A percentile compares a stretch with the other conserved stretches of the same genome.
Evolutionary conservation across 495 filamentous ascomycete genomes (phyloP).

Genomic region (Neurospora hispaniola): DNA sequence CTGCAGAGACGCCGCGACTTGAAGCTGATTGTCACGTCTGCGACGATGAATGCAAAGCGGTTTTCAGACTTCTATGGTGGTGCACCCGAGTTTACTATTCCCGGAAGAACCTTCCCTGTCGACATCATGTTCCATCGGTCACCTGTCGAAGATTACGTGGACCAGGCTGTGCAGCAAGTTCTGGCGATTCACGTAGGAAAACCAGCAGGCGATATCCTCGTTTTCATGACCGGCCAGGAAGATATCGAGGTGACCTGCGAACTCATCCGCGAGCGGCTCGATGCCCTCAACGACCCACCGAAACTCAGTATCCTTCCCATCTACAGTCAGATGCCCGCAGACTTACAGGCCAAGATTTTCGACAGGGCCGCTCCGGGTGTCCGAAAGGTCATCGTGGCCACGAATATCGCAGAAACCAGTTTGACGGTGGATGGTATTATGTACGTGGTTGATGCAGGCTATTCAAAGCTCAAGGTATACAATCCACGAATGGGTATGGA

Average conservation of each 20-base stretch:
- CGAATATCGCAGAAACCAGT: conserved; percentile 97
- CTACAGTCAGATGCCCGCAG: conserved; percentile 98
- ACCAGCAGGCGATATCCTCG: conserved; percentile 82
- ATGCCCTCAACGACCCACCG: conserved; percentile 85
- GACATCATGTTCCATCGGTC: conserved; percentile 93
- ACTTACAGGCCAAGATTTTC: conserved; percentile 96
- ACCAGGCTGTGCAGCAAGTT: conserved; percentile 91
- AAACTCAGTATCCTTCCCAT: conserved; percentile 94
- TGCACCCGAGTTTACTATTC: conserved; percentile 96
- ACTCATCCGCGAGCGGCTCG: conserved; percentile 78
- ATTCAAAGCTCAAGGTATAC: conserved; percentile 96
- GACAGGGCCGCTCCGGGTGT: conserved; percentile 83
- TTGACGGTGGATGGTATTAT: conserved; percentile 98
- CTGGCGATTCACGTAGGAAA: conserved; percentile 96
- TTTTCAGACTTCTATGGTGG: conserved; percentile 96
- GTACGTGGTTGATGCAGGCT: conserved; percentile 96
- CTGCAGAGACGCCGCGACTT: conserved; percentile 80
- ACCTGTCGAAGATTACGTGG: conserved; percentile 95
- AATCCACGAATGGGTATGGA: conserved; percentile 99
- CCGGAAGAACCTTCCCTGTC: conserved; percentile 93
- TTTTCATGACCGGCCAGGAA: conserved; percentile 99
- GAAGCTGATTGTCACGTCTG: conserved; percentile 95
- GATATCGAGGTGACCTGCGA: conserved; percentile 98
- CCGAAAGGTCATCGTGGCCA: conserved; percentile 94
- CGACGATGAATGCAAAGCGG: conserved; percentile 95